Evolutionary conservation across 768 basidiomycete species (phyloP).

Genomic region (Xerocomus brunneocitrinus): DNA sequence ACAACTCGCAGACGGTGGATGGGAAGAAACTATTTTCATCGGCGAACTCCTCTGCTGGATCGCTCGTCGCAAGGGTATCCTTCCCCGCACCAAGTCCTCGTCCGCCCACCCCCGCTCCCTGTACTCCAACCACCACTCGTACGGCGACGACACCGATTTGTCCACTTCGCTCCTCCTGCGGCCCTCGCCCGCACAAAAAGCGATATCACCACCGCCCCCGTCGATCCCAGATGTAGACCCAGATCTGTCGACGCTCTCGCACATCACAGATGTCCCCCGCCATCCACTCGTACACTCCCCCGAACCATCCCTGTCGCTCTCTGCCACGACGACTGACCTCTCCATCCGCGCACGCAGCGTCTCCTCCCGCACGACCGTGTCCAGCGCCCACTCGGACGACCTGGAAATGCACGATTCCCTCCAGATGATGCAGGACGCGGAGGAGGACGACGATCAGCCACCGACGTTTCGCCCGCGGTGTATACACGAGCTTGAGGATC

Average conservation of each 20-base stretch:
- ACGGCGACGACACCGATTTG: conserved; percentile 21
- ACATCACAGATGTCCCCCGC: conserved; percentile 28
- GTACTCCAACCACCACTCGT: conserved; percentile 18
- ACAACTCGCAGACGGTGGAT: conserved; percentile 56
- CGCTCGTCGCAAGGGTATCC: conserved; percentile 41
- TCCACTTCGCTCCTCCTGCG: conserved; percentile 24
- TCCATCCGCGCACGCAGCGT: conserved; percentile 27
- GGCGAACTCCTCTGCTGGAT: conserved; percentile 70
- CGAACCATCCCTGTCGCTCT: conserved; percentile 29
- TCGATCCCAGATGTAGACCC: background rate
- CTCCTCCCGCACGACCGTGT: conserved; percentile 23
- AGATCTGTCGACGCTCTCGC: conserved; percentile 17
- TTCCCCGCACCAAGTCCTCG: conserved; percentile 10
- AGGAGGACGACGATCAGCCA: conserved; percentile 25
- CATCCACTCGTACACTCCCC: conserved; percentile 32
- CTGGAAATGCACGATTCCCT: conserved; percentile 10
- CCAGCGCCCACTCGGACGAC: conserved; percentile 3
- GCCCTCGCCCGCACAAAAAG: conserved; percentile 14
- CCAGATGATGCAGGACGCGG: conserved; percentile 30
- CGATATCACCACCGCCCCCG: background rate
- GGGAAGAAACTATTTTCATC: conserved; percentile 63
- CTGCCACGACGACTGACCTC: conserved; percentile 33
- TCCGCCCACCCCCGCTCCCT: conserved; percentile 12
- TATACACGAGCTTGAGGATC: conserved; percentile 52
- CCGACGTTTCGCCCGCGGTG: conserved; percentile 36